Base-by-base conservation (phyloP, 768 basidiomycete genomes). In the Tricholomella constricta region DNA sequence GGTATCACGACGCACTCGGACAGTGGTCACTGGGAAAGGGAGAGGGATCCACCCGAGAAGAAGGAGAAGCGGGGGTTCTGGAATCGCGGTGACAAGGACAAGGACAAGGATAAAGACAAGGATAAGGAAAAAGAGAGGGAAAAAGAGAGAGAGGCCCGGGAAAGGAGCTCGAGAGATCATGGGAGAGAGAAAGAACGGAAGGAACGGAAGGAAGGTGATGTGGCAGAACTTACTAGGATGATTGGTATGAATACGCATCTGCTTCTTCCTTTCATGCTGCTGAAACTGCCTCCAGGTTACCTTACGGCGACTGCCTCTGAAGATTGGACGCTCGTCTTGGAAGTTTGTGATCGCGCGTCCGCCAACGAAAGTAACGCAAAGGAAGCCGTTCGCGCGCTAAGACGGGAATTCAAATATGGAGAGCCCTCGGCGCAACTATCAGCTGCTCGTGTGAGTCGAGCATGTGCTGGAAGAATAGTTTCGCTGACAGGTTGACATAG, bases 331-430 rank as follows among this genome's bases (percentile, higher is more conserved):
- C 78, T 92, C 26, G 88, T 94, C 0, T 75, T 93, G 45, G 91
- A 93, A 48, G 89, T 94, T 14, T 94, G 90, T 62, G 93, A 96
- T 48, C 77, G 89, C 29, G 89, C 90, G 4, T 89, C 89, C 1
- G 69, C 80, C 2, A 88, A 64, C 60, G 90, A 94, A 51, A 65
- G 70, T 8, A 84, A 85, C 48, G 89, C 91, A 9, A 94, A 89
- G 65, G 94, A 94, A 63, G 91, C 93, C 0, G 84, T 88, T 6
- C 84, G 85, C 48, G 90, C 93, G 1, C 74, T 95, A 38, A 74
- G 93, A 44, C 81, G 86, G 37, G 92, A 93, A 67, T 91, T 97
- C 79, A 94, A 94, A 84, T 89, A 86, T 62, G 90, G 86, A 4
- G 87, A 89, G 64, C 87, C 89, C 2, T 66, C 85, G 31, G 83